Percentiles rank a stretch among this genome's conserved stretches.
Evolutionary conservation across 2,329 filamentous ascomycete genomes (phyloP).

Genomic region (Fusarium piperis): DNA sequence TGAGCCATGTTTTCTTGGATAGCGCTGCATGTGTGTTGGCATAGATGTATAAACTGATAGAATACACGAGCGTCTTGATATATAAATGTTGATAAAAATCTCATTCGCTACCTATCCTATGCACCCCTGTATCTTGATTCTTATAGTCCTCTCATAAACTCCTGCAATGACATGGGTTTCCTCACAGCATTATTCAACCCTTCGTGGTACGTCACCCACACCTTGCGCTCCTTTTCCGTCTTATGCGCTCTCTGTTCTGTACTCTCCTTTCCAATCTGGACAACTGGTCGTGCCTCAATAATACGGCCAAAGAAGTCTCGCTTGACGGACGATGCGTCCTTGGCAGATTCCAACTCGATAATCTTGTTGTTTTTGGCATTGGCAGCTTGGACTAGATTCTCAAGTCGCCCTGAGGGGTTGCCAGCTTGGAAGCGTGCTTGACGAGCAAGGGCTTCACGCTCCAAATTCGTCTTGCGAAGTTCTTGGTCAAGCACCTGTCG

Average conservation of each 20-base stretch:
- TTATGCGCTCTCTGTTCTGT: slow-evolving; percentile 43
- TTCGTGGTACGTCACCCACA: slow-evolving; percentile 92
- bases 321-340: slow-evolving; percentile 62
- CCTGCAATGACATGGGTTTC: slow-evolving; percentile 83
- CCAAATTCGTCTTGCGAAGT: slow-evolving; percentile 75
- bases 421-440: slow-evolving; percentile 72
- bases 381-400: slow-evolving; percentile 45
- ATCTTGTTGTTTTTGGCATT: slow-evolving; percentile 47
- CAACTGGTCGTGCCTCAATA: slow-evolving; percentile 57
- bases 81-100: not conserved
- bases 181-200: slow-evolving; percentile 91
- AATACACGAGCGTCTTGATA: slow-evolving; percentile 23
- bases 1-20: slow-evolving; percentile 4
- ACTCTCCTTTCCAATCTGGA: slow-evolving; percentile 54
- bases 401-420: slow-evolving; percentile 35
- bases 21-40: not conserved
- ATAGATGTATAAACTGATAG: slow-evolving; percentile 31
- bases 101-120: slow-evolving; percentile 11
- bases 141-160: slow-evolving; percentile 76
- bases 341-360: slow-evolving; percentile 44
- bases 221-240: slow-evolving; percentile 63
- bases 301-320: slow-evolving; percentile 88
- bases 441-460: slow-evolving; percentile 72
- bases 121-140: not conserved
- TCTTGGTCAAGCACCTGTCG: slow-evolving; percentile 94